Evolutionary conservation across 208 protist genomes (phyloP).

Genomic region (Novymonas esmeraldas): DNA sequence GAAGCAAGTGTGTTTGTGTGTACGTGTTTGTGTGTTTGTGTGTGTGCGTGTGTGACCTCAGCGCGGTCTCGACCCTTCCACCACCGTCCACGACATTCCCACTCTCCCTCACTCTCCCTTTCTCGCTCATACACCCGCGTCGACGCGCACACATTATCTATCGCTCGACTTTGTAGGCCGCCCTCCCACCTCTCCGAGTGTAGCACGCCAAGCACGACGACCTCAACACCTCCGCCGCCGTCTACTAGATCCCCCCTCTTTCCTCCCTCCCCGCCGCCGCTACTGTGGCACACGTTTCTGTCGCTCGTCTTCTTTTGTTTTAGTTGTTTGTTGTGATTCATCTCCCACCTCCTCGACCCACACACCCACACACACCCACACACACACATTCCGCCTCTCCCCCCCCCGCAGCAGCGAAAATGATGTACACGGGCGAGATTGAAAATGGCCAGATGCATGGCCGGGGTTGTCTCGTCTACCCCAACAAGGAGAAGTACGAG

Average conservation of each 20-base stretch:
- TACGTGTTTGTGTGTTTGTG: not conserved
- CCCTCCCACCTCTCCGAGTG: not conserved
- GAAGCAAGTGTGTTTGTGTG: no score
- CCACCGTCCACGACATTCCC: no score
- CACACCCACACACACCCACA: not conserved
- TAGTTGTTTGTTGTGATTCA: not conserved
- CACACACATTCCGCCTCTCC: conserved; percentile 1
- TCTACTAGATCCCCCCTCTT: no score
- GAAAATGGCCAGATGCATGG: conserved; percentile 97
- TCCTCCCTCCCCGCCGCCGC: no score
- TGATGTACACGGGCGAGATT: conserved; percentile 97
- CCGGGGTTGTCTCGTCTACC: conserved; percentile 93
- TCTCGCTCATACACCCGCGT: not conserved
- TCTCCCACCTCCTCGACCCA: not conserved
- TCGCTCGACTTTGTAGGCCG: not conserved
- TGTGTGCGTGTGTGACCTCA: not conserved
- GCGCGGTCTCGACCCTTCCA: not conserved
- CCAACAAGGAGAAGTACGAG: conserved; percentile 94
- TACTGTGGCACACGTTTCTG: no score
- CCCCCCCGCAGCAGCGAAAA: conserved; percentile 35
- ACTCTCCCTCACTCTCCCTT: not conserved
- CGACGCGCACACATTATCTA: no score
- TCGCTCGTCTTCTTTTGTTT: conserved; percentile 6
- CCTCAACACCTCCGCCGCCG: no score
- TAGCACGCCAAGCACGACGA: no score